Evolutionary conservation across 2,329 filamentous ascomycete species (phyloP).

Genomic region (Xylariaceae sp.): DNA sequence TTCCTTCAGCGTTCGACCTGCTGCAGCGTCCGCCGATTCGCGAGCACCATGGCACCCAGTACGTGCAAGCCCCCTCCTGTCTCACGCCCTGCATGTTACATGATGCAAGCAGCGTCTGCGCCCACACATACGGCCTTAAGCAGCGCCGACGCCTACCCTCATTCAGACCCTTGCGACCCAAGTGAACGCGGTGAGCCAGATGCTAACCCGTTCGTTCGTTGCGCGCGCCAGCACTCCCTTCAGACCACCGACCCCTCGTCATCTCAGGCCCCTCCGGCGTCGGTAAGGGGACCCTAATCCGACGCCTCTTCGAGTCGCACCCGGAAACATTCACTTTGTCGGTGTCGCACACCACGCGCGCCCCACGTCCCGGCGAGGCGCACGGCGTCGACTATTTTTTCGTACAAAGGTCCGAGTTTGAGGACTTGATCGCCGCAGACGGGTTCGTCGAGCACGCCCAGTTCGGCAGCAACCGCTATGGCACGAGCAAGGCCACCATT

Average conservation of each 20-base stretch:
- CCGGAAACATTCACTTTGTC: constrained; percentile 51
- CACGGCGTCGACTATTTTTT: constrained; percentile 81
- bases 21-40: constrained; percentile 17
- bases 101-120: neutral
- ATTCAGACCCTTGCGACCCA: neutral
- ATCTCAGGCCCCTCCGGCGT: constrained; percentile 77
- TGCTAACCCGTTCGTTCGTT: neutral
- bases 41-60: constrained; percentile 33
- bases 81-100: neutral
- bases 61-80: constrained; percentile 18
- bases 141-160: neutral
- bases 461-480: constrained; percentile 84
- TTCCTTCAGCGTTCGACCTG: constrained; percentile 14
- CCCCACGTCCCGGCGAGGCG: constrained; percentile 68
- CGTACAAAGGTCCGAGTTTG: constrained; percentile 62
- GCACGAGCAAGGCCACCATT: constrained; percentile 76
- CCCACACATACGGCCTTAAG: neutral
- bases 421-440: constrained; percentile 59
- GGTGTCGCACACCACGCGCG: constrained; percentile 74
- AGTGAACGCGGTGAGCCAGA: neutral
- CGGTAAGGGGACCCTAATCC: constrained; percentile 77
- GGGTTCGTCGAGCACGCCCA: constrained; percentile 82
- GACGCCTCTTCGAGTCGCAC: constrained; percentile 59
- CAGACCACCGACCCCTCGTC: constrained; percentile 62
- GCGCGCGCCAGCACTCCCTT: constrained; percentile 26